Conservation (phyloP, 257 asterid genomes). For the Linaria vulgaris region DNA sequence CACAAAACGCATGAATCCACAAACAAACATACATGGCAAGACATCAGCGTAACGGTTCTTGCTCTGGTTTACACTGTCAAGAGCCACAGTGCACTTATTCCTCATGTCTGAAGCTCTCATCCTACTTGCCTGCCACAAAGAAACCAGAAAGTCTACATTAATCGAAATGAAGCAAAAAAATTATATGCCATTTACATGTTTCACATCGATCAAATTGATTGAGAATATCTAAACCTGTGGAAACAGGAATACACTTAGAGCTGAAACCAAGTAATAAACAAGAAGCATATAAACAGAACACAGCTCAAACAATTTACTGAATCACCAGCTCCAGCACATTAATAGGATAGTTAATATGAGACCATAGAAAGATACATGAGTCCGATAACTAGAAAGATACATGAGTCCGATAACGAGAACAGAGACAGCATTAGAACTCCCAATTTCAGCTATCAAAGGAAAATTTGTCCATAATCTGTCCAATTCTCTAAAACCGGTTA, state of each 20-base stretch:
- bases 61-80: constrained; percentile 44
- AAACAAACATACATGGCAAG: constrained; percentile 63
- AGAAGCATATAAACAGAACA: too few species aligned
- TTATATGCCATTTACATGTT: background rate
- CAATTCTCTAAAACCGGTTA: too few species aligned
- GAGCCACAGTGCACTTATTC: constrained; percentile 70
- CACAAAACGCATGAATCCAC: background rate
- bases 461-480: too few species aligned
- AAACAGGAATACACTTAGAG: background rate
- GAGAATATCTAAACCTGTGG: background rate
- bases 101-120: constrained; percentile 59
- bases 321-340: too few species aligned
- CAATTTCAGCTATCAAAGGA: too few species aligned
- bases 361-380: too few species aligned
- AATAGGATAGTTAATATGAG: too few species aligned
- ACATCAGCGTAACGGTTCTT: constrained; percentile 91
- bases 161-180: constrained; percentile 6
- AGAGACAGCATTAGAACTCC: too few species aligned
- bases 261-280: background rate
- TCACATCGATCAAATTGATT: constrained; percentile 3
- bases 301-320: background rate
- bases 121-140: constrained; percentile 57
- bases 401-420: too few species aligned
- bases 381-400: too few species aligned
- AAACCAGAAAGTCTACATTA: constrained; percentile 15